Conservation (phyloP, 2,329 filamentous ascomycete species). For the Talaromyces amestolkiae region DNA sequence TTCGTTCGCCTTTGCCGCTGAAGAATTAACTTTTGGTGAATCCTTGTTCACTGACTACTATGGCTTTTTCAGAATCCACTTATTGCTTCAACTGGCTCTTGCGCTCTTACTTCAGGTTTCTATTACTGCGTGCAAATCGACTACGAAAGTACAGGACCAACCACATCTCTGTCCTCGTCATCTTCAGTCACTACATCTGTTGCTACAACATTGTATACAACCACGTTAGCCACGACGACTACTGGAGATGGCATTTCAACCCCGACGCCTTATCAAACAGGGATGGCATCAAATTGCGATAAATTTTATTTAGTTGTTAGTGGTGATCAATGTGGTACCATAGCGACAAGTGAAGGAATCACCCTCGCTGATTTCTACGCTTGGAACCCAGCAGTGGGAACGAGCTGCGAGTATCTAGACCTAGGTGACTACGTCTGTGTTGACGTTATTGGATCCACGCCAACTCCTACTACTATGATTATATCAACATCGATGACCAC, state of each 20-base stretch:
- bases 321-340: constrained; percentile 6
- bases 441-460: too few relatives aligned
- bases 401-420: neutral
- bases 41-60: too few relatives aligned
- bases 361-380: constrained; percentile 2
- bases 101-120: neutral
- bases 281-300: neutral
- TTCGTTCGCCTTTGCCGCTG: too few relatives aligned
- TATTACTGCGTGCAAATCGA: constrained; percentile 1
- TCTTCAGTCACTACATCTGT: neutral
- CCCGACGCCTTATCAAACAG: neutral
- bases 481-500: too few relatives aligned
- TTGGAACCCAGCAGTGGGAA: constrained; percentile 5
- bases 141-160: neutral
- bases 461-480: too few relatives aligned
- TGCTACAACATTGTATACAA: too few relatives aligned
- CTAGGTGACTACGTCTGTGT: neutral
- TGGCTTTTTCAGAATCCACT: too few relatives aligned
- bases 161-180: neutral
- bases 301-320: neutral
- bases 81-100: too few relatives aligned
- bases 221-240: too few relatives aligned
- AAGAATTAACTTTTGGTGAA: too few relatives aligned
- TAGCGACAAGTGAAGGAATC: neutral
- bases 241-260: neutral